Base-by-base conservation (phyloP, 2,329 filamentous ascomycete genomes). In the Teratosphaeria gauchensis region DNA sequence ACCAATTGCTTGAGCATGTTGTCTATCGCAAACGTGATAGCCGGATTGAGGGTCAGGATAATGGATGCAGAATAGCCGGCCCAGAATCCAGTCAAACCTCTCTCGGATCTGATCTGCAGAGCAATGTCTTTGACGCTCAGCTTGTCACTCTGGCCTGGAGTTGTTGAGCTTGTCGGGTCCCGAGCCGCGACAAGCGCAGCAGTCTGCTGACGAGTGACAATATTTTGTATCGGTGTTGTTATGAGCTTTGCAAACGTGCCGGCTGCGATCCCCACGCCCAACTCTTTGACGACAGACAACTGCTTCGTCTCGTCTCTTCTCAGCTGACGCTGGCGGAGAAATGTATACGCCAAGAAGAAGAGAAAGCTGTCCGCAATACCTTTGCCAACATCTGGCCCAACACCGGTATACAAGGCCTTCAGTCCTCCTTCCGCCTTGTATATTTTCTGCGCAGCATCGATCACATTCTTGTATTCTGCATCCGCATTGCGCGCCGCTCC, bases 11-110 rank as follows among this genome's bases (percentile, higher is more conserved):
- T 85, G 21, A 94, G 76, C 11, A 85, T 74, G 65, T 90, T 86
- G 68, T 95, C 89, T 32, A 95, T 77, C 65, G 92, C 85, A 70
- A 96, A 92, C 0, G 92, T 95, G 63, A 96, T 81, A 63, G 87
- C 87, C 1, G 92, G 91, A 67, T 96, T 96, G 31, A 95, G 78
- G 0, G 91, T 92, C 55, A 95, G 75, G 46, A 96, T 80, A 59
- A 95, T 73, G 24, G 83, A 86, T 1, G 90, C 90, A 21, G 88
- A 89, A 72, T 95, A 95, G 0, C 91, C 91, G 0, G 90, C 87
- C 92, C 91, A 96, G 66, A 96, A 87, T 2, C 90, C 90, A 52
- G 77, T 70, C 9, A 91, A 60, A 0, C 91, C 90, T 65, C 87
- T 88, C 69, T 92, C 87, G 1, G 76, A 68, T 48, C 77, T 75